Base-by-base conservation (phyloP, 306 rosid species). In the Calophaca sinica region DNA sequence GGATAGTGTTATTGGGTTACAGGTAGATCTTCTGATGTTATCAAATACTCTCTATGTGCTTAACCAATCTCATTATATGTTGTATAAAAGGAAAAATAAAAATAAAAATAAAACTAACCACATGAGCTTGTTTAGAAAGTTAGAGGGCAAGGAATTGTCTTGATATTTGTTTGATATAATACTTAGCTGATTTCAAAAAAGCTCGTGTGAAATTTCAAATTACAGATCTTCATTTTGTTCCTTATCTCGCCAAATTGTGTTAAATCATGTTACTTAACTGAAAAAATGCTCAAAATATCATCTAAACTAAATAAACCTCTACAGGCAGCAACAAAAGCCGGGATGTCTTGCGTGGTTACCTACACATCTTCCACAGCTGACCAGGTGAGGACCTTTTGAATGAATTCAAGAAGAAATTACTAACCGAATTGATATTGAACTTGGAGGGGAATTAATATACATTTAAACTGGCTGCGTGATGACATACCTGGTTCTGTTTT, bases 291-390 rank as follows among this genome's bases (percentile, higher is more conserved):
- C 38, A 12, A 77, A 39, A 42, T 52, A 7, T 45, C 58, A 68
- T 67, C 52, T n/a, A 39, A 68, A 49, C 53, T 82, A 66, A 70
- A 60, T 64, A 60, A 44, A 70, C 68, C 58, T 57, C 70, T 55
- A 44, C 76, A 91, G 98, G 98, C 97, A 46, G 97, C 98, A 72
- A 85, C 93, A 80, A 67, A 81, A 70, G 98, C 98, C 26, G 98
- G 97, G 54, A 94, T 94, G 98, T 63, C 97, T 45, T 94, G 98
- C 20, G 85, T 94, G 64, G 79, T 91, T 68, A 87, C 85, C 74
- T 94, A 88, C 81, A 91, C 98, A 26, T 73, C 96, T 77, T 94
- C 97, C 79, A 94, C 97, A n/a, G 94, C 91, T 12, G 78, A 85
- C 0, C 98, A 91, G 96, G 98, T 84, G 35, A 81, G 76, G 61